Evolutionary conservation across 192 early-diverging fungal species (phyloP).

Genomic region (Geosiphon pyriformis): DNA sequence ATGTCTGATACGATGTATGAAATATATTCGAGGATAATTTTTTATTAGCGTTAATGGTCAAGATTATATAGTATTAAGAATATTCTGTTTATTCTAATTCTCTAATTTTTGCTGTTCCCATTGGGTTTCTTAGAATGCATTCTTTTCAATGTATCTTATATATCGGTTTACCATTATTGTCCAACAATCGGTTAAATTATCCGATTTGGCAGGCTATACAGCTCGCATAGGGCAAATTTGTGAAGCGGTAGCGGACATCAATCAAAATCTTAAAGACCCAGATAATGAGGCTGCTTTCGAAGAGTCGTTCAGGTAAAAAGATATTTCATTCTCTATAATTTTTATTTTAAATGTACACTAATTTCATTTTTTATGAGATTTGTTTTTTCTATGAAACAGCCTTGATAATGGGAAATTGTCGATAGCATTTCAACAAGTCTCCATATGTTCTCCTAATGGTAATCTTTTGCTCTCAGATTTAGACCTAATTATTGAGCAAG

Average conservation of each 20-base stretch:
- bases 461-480: conserved; percentile 41
- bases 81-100: conserved; percentile 1
- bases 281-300: conserved; percentile 43
- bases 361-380: not conserved
- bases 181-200: conserved; percentile 59
- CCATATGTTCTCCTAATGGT: conserved; percentile 29
- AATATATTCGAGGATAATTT: too few relatives aligned
- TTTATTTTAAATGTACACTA: not conserved
- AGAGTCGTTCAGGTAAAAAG: conserved; percentile 25
- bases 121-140: conserved; percentile 54
- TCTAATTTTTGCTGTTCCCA: too few relatives aligned
- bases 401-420: conserved; percentile 12
- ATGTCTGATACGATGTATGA: conserved; percentile 2
- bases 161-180: conserved; percentile 70
- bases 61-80: not conserved
- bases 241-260: conserved; percentile 57
- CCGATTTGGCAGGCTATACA: conserved; percentile 77
- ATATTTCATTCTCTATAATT: not conserved
- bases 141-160: conserved; percentile 81
- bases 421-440: conserved; percentile 36
- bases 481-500: conserved; percentile 40
- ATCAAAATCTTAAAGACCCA: conserved; percentile 43
- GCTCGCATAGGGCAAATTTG: conserved; percentile 77
- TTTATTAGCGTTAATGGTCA: not conserved
- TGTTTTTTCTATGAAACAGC: not conserved